phyloP scores from a whole-genome alignment of 176 grass and related monocot genomes.

The Tuctoria greenei region DNA sequence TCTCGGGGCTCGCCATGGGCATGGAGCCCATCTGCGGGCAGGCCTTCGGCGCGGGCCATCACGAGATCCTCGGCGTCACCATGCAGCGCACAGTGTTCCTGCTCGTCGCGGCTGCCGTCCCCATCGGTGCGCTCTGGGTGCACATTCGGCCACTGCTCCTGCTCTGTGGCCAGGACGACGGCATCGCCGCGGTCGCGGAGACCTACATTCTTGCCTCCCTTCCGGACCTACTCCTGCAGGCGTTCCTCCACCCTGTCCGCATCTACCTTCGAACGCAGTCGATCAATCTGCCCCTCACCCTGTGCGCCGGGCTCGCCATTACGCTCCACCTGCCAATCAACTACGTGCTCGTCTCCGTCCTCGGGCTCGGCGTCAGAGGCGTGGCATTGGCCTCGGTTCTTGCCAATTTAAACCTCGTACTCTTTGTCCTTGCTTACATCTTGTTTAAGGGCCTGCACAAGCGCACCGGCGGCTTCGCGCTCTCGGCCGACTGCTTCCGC shows the following conservation, averaged over 20 bases:
- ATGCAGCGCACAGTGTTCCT: conserved; percentile 74
- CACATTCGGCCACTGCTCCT: conserved; percentile 72
- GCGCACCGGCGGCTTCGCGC: conserved; percentile 54
- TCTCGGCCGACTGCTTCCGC: conserved; percentile 60
- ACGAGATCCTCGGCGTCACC: conserved; percentile 60
- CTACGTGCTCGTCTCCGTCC: conserved; percentile 68
- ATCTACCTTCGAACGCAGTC: conserved; percentile 81
- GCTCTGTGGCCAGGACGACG: conserved; percentile 70
- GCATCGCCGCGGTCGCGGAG: conserved; percentile 63
- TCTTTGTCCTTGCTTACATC: conserved; percentile 67
- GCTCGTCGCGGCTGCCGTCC: conserved; percentile 52
- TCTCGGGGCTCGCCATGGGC: conserved; percentile 83
- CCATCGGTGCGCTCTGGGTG: conserved; percentile 59
- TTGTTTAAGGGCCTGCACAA: conserved; percentile 47
- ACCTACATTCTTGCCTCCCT: conserved; percentile 80
- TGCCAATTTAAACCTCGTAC: conserved; percentile 71
- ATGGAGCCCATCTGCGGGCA: conserved; percentile 93
- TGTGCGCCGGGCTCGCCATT: conserved; percentile 69
- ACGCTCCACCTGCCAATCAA: conserved; percentile 76
- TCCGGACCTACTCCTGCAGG: conserved; percentile 74
- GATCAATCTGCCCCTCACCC: conserved; percentile 71
- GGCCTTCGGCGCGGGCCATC: conserved; percentile 64
- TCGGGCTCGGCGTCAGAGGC: conserved; percentile 57
- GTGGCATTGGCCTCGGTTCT: conserved; percentile 72
- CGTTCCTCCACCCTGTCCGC: conserved; percentile 70